phyloP scores from a whole-genome alignment of 2,329 filamentous ascomycete genomes.

The Diaporthe batatas region DNA sequence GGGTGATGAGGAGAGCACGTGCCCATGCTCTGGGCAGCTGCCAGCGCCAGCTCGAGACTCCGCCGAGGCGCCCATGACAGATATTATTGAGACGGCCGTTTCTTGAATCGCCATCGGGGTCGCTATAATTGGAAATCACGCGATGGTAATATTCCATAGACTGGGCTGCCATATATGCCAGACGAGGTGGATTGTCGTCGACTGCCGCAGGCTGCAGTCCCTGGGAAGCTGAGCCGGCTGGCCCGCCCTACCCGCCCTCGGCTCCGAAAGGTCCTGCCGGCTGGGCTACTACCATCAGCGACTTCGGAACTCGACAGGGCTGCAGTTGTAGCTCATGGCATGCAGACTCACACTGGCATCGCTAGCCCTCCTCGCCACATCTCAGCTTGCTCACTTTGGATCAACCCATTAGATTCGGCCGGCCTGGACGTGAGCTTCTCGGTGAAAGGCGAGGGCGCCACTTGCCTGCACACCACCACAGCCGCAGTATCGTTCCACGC shows the following conservation, averaged over 20 bases:
- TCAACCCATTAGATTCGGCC: not conserved
- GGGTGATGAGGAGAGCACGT: constrained; percentile 6
- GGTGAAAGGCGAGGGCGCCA: not conserved
- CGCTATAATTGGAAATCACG: constrained; percentile 19
- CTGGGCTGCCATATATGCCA: not conserved
- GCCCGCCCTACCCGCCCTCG: no score
- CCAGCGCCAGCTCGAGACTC: not conserved
- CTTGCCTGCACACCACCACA: constrained; percentile 18
- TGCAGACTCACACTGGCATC: constrained; percentile 17
- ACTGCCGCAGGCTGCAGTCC: not conserved
- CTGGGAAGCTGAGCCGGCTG: no score
- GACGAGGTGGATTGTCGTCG: constrained; percentile 1
- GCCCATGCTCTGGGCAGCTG: constrained; percentile 8
- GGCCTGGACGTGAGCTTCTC: constrained; percentile 4
- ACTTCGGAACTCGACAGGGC: constrained; percentile 20
- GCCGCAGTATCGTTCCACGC: constrained; percentile 5
- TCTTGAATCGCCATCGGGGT: not conserved
- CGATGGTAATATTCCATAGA: constrained; percentile 12
- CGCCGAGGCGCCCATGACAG: constrained; percentile 1
- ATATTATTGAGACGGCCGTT: not conserved
- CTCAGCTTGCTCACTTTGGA: not conserved
- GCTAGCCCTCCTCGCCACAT: not conserved
- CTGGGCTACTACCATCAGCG: constrained; percentile 2
- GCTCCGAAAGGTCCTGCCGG: constrained; percentile 33
- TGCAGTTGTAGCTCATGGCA: not conserved